A percentile compares a stretch with the other conserved stretches of the same genome.
These are phyloP conservation scores for Hericium rajendrae DNA, from an alignment of 768 basidiomycete genomes.

Conservation along the genomic window DNA sequence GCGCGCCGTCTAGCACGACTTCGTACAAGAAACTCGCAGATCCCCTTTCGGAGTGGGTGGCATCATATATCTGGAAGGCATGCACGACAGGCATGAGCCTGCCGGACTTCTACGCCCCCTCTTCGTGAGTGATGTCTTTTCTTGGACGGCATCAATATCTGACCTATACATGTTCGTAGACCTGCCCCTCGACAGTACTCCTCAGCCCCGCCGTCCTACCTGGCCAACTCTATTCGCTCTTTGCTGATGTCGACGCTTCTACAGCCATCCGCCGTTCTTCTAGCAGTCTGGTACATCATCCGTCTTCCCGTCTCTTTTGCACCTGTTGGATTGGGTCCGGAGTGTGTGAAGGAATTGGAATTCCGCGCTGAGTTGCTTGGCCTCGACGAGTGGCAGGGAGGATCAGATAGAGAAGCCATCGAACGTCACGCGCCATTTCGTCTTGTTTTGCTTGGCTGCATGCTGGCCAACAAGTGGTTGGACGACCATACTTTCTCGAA, in stretches of 20 bases:
- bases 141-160: neutral
- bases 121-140: conserved; percentile 37
- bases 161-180: conserved; percentile 10
- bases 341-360: conserved; percentile 46
- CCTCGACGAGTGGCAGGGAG: conserved; percentile 25
- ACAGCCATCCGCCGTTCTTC: conserved; percentile 71
- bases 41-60: conserved; percentile 72
- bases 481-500: conserved; percentile 86
- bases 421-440: conserved; percentile 63
- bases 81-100: conserved; percentile 65
- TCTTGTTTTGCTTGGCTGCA: conserved; percentile 68
- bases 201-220: conserved; percentile 36
- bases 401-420: conserved; percentile 36
- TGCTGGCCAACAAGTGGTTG: conserved; percentile 84
- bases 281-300: conserved; percentile 77
- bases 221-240: conserved; percentile 58
- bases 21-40: conserved; percentile 67
- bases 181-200: conserved; percentile 17
- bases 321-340: conserved; percentile 37
- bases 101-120: conserved; percentile 40
- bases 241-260: conserved; percentile 69
- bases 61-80: conserved; percentile 73
- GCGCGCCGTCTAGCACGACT: conserved; percentile 40
- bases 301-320: conserved; percentile 64
- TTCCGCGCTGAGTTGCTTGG: conserved; percentile 60